Evolutionary conservation across 2,329 filamentous ascomycete species (phyloP), one percentile per base, ranked within the genome.

Genomic region (Alternaria atra): DNA sequence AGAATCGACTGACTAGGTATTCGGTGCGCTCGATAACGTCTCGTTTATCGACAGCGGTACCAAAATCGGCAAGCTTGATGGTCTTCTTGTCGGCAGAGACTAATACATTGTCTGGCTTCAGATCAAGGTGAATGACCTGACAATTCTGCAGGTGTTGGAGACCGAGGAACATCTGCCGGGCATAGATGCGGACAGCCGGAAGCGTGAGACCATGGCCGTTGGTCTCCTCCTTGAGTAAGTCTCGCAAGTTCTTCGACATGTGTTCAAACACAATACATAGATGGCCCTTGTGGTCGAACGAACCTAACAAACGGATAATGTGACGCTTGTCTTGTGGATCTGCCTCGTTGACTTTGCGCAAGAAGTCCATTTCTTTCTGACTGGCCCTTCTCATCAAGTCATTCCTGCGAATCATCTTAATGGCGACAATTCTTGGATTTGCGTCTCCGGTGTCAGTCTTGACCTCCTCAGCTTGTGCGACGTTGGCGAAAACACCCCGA

Each of bases 401-500:
- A 73, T 99, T 98, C 79, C 96, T 96, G 65, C 95, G 91, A 80
- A 98, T 97, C 71, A 99, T 95, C 81, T 99, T 99, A 84, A 99
- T 91, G 25, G 95, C 95, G 32, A 98, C 94, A n/a, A 91, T 78
- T 69, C 87, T 90, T 59, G 73, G 64, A 23, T 35, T 60, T 29
- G 61, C 47, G 30, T 75, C 46, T 86, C 91, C 61, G 17, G 32
- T 53, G 9, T 62, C 63, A 9, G 58, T 55, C 10, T 55, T 64
- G 9, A 65, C 61, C 25, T 74, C 72, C 66, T 72, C 86, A 23
- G 95, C 95, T 66, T 93, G 89, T 54, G 95, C 93, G n/a, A 99
- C 95, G 8, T 93, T 93, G 0, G 95, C 97, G 77, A 97, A 99
- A 86, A 97, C 97, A 71, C 95, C 95, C 79, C 92, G 93, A 65